Evolutionary conservation across 352 stramenopile genomes (phyloP), one percentile per base, ranked within the genome.

Genomic region (Phytophthora chlamydospora): DNA sequence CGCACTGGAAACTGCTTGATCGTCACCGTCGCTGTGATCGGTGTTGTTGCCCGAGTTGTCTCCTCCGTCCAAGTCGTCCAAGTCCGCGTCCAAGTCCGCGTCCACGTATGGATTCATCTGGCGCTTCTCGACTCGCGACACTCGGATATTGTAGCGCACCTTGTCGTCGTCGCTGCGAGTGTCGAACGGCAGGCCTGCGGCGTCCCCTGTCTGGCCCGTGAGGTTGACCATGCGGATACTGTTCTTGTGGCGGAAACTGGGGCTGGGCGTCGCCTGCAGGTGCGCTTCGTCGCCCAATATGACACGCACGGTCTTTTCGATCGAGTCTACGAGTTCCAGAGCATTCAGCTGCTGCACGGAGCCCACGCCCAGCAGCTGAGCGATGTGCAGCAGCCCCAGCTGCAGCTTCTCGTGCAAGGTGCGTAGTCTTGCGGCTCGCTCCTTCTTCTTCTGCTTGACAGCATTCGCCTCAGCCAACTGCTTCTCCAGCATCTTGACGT

Each of bases 231-330:
- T 76, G 12, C 83, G 82, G 38, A 80, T 74, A 58, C 82, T 93
- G 73, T 90, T 92, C 60, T 89, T 92, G 50, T 83, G 84, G 4
- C 83, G 80, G 24, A 91, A 62, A 34, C 73, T 85, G 9, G 64
- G 75, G 27, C 71, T 80, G 44, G 75, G 66, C 2, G 50, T 52
- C 13, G 72, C 76, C 67, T 82, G 80, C 40, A 90, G 19, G 24
- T 88, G 81, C 24, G 73, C 77, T 68, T 93, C 86, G 34, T 93
- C 86, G n/a, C 83, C 86, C 24, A 92, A 55, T 13, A 87, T 76
- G 33, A 89, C 59, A 6, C 86, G 84, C 54, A 95, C 86, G 34
- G 83, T 81, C 55, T 91, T 86, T 57, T 95, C 86, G 21, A 92
- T 83, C 6, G 83, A 65, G 41, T 93, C 83, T 2, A 78, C 76